Evolutionary conservation across 768 basidiomycete genomes (phyloP).

Genomic region (Auricularia sp.): DNA sequence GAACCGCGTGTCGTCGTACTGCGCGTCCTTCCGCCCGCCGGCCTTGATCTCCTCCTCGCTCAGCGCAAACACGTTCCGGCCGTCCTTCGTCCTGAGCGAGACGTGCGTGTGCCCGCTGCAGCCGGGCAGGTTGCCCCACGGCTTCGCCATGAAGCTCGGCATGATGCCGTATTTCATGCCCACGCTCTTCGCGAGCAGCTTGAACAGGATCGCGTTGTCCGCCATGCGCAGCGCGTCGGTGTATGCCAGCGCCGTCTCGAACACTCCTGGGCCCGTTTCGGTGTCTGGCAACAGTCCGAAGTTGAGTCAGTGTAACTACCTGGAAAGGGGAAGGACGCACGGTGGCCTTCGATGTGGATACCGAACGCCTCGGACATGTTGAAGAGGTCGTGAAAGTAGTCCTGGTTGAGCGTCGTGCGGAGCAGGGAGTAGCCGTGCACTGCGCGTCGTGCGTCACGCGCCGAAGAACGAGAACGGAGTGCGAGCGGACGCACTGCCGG

Average conservation of each 20-base stretch:
- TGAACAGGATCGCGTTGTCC: constrained; percentile 88
- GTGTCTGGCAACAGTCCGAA: constrained; percentile 45
- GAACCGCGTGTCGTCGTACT: constrained; percentile 72
- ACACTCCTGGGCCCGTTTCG: constrained; percentile 76
- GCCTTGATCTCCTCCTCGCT: constrained; percentile 44
- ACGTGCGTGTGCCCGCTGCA: constrained; percentile 98
- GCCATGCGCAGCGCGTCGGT: constrained; percentile 72
- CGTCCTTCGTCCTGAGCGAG: constrained; percentile 58
- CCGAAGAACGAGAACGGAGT: not conserved
- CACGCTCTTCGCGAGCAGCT: constrained; percentile 82
- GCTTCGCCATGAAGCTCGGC: constrained; percentile 98
- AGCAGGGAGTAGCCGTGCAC: constrained; percentile 97
- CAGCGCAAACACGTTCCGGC: constrained; percentile 73
- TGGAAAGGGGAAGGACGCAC: constrained; percentile 32
- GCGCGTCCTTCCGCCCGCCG: constrained; percentile 55
- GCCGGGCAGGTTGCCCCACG: constrained; percentile 89
- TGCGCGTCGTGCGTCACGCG: constrained; percentile 20
- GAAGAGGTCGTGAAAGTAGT: constrained; percentile 84
- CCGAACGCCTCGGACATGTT: constrained; percentile 63
- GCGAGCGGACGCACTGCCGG: constrained; percentile 68
- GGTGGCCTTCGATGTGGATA: constrained; percentile 78
- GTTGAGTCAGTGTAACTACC: not conserved
- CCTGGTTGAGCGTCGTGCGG: constrained; percentile 78
- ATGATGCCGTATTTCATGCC: constrained; percentile 82
- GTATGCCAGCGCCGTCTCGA: constrained; percentile 82